Base-by-base conservation (phyloP, 2,329 filamentous ascomycete species). In the Fusarium sp. region DNA sequence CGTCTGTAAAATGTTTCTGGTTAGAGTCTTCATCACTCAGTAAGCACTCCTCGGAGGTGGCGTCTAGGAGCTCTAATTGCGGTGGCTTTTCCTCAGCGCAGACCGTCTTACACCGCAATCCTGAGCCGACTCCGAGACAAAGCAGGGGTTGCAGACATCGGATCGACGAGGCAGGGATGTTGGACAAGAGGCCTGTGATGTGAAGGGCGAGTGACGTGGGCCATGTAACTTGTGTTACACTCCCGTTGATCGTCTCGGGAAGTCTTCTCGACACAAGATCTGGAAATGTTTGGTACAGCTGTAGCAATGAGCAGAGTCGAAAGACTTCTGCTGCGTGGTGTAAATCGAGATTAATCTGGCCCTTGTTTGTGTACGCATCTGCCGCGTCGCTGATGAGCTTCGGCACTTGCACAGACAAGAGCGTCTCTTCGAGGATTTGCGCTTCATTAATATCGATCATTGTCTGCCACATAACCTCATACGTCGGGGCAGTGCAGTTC, bases 201-300 rank as follows among this genome's bases (percentile, higher is more conserved):
- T 72, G 48, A n/a, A 74, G 58, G 18, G 67, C 71, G 3, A 74
- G 71, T 6, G 62, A 73, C 1, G 71, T 74, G n/a, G 71, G 48
- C 71, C 67, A 72, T 22, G 66, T 69, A 14, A 57, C 39, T 6
- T 72, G 63, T 8, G 63, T 68, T 14, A 72, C 42, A 15, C n/a
- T 47, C 8, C 54, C 67, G 32, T 56, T 44, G 15, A 73, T 60
- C 13, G 26, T 65, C 6, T 70, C 68, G 4, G 81, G 80, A 8
- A 82, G 62, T 1, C 81, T 79, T 12, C 78, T 66, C 1, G 78
- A 76, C 1, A 81, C 79, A 3, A 82, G 75, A 20, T 82, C 80
- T 5, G 80, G 81, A 18, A 82, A 82, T 2, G 82, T 83, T 66
- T 83, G 80, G 72, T 84, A 84, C 0, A 84, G 78, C 58, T 84